phyloP scores from a whole-genome alignment of 345 rosid genomes.

The Adansonia digitata region DNA sequence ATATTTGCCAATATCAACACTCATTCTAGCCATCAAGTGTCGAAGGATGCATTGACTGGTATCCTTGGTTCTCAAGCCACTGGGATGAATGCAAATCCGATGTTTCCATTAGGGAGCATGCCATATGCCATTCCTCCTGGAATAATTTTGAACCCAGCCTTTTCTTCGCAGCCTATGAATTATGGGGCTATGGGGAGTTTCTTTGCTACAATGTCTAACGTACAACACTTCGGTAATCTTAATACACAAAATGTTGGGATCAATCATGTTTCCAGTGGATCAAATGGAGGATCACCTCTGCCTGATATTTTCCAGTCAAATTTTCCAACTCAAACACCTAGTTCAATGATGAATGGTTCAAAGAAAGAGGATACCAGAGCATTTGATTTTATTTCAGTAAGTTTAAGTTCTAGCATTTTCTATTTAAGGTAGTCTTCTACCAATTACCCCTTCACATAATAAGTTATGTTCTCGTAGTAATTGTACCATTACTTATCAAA shows the following conservation, averaged over 20 bases:
- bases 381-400: conserved; percentile 92
- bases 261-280: conserved; percentile 29
- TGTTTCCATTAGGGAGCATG: conserved; percentile 47
- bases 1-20: conserved; percentile 37
- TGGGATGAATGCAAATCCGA: conserved; percentile 40
- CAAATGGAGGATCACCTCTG: conserved; percentile 7
- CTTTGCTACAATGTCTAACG: conserved; percentile 63
- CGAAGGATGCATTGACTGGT: conserved; percentile 43
- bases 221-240: conserved; percentile 64
- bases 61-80: conserved; percentile 42
- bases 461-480: background rate
- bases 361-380: conserved; percentile 82
- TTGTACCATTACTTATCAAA: background rate
- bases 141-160: conserved; percentile 56
- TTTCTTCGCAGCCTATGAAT: conserved; percentile 56
- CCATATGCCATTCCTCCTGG: conserved; percentile 61
- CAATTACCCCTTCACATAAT: background rate
- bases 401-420: conserved; percentile 20
- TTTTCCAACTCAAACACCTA: conserved; percentile 53
- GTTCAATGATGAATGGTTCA: conserved; percentile 46
- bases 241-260: conserved; percentile 44
- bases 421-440: background rate
- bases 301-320: conserved; percentile 88
- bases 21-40: conserved; percentile 31
- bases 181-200: conserved; percentile 65